phyloP scores from a whole-genome alignment of 2,329 filamentous ascomycete species.

The Colletotrichum eremochloae region DNA sequence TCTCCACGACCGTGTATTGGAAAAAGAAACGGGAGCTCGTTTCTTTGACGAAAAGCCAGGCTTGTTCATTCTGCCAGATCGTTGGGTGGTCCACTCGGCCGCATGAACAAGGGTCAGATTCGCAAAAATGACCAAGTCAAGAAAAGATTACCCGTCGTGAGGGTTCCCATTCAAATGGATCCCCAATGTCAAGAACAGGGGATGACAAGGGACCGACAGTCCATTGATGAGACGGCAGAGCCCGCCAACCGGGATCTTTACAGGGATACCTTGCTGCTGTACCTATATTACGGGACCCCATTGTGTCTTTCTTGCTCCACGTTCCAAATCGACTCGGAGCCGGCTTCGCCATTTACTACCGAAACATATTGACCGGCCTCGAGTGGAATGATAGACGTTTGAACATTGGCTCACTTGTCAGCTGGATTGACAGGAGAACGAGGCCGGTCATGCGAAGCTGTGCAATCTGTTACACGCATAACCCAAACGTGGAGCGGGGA shows the following conservation, averaged over 20 bases:
- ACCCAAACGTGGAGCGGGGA: slow-evolving; percentile 17
- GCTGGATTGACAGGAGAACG: slow-evolving; percentile 20
- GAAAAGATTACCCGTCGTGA: slow-evolving; percentile 39
- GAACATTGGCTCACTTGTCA: slow-evolving; percentile 7
- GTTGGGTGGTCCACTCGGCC: slow-evolving; percentile 35
- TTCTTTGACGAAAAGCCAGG: slow-evolving; percentile 39
- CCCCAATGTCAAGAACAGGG: slow-evolving; percentile 24
- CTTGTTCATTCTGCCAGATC: slow-evolving; percentile 41
- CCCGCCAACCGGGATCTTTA: slow-evolving; percentile 37
- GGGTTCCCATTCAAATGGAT: slow-evolving; percentile 37
- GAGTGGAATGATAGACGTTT: slow-evolving; percentile 14
- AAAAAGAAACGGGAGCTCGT: slow-evolving; percentile 38
- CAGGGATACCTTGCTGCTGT: slow-evolving; percentile 24
- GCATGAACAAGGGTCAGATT: slow-evolving; percentile 36
- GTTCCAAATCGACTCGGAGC: slow-evolving; percentile 39
- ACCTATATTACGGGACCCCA: slow-evolving; percentile 19
- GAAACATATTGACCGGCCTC: slow-evolving; percentile 31
- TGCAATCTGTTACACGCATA: slow-evolving; percentile 12
- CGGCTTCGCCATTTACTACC: slow-evolving; percentile 34
- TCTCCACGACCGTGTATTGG: slow-evolving; percentile 28
- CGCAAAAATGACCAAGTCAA: slow-evolving; percentile 40
- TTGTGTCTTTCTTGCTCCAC: slow-evolving; percentile 27
- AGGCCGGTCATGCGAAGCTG: slow-evolving; percentile 23
- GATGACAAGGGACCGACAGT: slow-evolving; percentile 19
- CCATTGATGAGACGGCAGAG: slow-evolving; percentile 42